These are phyloP conservation scores for Ampelomyces quisqualis DNA, from an alignment of 2,329 filamentous ascomycete genomes.

Conservation along the genomic window DNA sequence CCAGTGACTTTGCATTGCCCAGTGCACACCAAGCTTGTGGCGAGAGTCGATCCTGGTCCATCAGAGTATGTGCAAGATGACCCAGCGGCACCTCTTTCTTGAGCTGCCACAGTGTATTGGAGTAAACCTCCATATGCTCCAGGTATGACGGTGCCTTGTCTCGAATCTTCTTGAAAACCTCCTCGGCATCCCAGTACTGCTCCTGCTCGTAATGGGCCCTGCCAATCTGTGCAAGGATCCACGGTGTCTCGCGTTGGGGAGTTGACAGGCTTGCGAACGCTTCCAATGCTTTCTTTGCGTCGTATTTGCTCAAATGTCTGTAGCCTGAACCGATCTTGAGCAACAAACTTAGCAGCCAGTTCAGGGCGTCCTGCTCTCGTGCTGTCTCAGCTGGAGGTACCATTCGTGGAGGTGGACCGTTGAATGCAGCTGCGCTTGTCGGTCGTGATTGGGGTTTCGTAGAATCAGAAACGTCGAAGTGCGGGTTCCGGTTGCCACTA, in stretches of 20 bases:
- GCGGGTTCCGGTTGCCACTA: conserved; percentile 82
- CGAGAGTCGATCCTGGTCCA: conserved; percentile 83
- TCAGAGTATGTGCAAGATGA: conserved; percentile 85
- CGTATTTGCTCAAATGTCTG: conserved; percentile 74
- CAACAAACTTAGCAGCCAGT: conserved; percentile 75
- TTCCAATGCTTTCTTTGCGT: conserved; percentile 73
- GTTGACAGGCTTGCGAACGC: conserved; percentile 70
- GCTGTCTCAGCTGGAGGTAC: conserved; percentile 56
- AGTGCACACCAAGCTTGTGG: conserved; percentile 95
- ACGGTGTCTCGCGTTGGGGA: conserved; percentile 83
- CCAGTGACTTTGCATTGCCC: conserved; percentile 91
- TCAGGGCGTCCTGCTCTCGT: conserved; percentile 73
- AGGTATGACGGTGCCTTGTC: conserved; percentile 77
- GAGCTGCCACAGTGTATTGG: conserved; percentile 97
- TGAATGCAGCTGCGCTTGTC: conserved; percentile 35
- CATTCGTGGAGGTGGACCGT: conserved; percentile 33
- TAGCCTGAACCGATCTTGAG: conserved; percentile 80
- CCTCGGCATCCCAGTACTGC: conserved; percentile 81
- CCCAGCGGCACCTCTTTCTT: conserved; percentile 90
- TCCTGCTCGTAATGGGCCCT: conserved; percentile 90
- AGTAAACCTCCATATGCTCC: conserved; percentile 97
- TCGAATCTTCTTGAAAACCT: conserved; percentile 77
- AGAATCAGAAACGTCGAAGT: conserved; percentile 65
- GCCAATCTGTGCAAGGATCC: conserved; percentile 88
- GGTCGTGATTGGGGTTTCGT: conserved; percentile 61